Evolutionary conservation across 352 stramenopile genomes (phyloP), one percentile per base, ranked within the genome.

Genomic region (Phytophthora pseudosyringae): DNA sequence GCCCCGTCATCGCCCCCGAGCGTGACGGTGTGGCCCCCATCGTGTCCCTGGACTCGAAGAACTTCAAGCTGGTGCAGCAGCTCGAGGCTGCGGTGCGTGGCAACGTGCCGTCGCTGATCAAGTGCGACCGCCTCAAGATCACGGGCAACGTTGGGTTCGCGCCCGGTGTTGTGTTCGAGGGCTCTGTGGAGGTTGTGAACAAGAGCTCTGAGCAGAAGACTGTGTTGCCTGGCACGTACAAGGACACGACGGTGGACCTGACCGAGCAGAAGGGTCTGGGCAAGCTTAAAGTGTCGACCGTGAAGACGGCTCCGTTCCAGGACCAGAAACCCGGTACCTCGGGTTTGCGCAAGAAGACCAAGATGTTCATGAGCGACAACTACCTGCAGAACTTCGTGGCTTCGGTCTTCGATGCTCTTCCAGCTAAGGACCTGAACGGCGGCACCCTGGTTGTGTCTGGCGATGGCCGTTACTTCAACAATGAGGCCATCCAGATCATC

Each of bases 321-420:
- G 96, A 97, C 61, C 97, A 98, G 89, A 98, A 98, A 76, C 97
- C 98, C 0, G 98, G 98, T 51, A 99, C 98, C 12, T 99, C 93
- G 28, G 98, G 98, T 45, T 80, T 99, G 33, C 88, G 98, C 57
- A 99, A 99, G 85, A 99, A 99, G 88, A 99, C 97, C 4, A 98
- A 98, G 75, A 90, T 96, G 28, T 99, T 99, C 81, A 99, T 98
- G 94, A 88, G 95, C 44, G 78, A 92, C 59, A 91, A 99, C 74
- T 99, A 99, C 81, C 85, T 99, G 28, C 86, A 99, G 76, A 99
- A 99, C 81, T 96, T 97, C 78, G 95, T 99, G 45, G 97, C 99
- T 84, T 84, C 93, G 32, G 96, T 97, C 5, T 99, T 99, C 59
- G 95, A 99, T 52, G 93, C 97, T 39, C 83, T 99, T 39, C 97